phyloP scores from a whole-genome alignment of 1,139 yeast genomes.

The Pneumocystis oryctolagi region DNA sequence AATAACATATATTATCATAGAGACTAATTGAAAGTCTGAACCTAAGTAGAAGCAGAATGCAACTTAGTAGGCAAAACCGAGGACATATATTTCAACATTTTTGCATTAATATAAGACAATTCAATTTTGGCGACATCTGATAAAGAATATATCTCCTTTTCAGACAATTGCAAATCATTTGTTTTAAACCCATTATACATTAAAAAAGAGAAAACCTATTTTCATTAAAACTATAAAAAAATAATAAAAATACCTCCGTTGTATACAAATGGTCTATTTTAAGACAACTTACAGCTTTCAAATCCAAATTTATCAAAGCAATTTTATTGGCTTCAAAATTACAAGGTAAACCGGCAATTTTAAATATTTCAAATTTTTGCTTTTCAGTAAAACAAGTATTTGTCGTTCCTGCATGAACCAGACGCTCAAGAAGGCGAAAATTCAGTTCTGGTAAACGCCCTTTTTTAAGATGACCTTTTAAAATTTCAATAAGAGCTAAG shows the following conservation, averaged over 20 bases:
- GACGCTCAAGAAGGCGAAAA: conserved; percentile 1
- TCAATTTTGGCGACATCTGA: background rate
- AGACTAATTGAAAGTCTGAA: background rate
- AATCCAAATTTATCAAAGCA: background rate
- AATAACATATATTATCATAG: background rate
- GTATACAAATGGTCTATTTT: background rate
- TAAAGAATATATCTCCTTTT: background rate
- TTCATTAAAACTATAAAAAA: background rate
- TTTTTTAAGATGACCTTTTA: background rate
- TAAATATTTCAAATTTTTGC: conserved; percentile 1
- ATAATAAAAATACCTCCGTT: background rate
- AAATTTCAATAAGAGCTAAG: background rate
- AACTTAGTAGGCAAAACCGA: background rate
- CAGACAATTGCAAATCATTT: background rate
- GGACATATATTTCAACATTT: background rate
- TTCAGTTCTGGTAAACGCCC: background rate
- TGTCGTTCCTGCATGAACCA: background rate
- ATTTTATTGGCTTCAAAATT: background rate
- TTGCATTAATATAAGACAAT: background rate
- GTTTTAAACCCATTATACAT: background rate
- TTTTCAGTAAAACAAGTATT: conserved; percentile 1
- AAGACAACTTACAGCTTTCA: background rate
- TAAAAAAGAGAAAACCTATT: background rate
- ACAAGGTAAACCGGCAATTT: background rate
- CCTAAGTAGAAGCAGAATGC: background rate